A percentile compares a stretch with the other conserved stretches of the same genome.
These are phyloP conservation scores for Clohesyomyces aquaticus DNA, from an alignment of 495 filamentous ascomycete species.

Conservation along the genomic window DNA sequence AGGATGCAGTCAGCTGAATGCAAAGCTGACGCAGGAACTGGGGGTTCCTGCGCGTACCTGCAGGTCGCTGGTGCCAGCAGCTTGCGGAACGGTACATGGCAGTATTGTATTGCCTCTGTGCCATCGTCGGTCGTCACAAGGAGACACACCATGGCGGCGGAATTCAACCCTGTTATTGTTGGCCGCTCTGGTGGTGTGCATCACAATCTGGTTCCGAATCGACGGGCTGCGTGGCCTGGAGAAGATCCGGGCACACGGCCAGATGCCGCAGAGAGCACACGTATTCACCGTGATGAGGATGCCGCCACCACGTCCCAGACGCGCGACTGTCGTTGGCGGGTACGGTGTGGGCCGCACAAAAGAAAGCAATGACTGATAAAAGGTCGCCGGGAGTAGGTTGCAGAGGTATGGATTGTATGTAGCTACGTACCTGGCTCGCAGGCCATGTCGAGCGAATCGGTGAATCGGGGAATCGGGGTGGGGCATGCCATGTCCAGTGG, in stretches of 20 bases:
- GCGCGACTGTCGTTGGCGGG: too few relatives aligned
- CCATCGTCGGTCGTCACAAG: too few relatives aligned
- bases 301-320: too few relatives aligned
- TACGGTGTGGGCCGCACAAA: not conserved
- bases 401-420: not conserved
- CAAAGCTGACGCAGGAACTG: not conserved
- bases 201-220: constrained; percentile 18
- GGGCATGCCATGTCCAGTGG: too few relatives aligned
- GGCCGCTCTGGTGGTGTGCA: constrained; percentile 1
- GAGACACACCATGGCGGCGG: constrained; percentile 14
- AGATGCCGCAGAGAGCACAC: too few relatives aligned
- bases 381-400: not conserved
- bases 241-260: constrained; percentile 3
- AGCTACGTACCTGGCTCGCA: not conserved
- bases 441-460: too few relatives aligned
- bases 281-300: too few relatives aligned
- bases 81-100: not conserved
- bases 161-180: not conserved
- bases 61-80: constrained; percentile 4
- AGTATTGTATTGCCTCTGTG: not conserved
- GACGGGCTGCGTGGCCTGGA: constrained; percentile 1
- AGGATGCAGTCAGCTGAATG: constrained; percentile 5
- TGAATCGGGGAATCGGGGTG: too few relatives aligned
- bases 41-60: constrained; percentile 22
- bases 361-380: not conserved